Evolutionary conservation across 352 stramenopile species (phyloP).

Genomic region (Globisporangium heterothallicum): DNA sequence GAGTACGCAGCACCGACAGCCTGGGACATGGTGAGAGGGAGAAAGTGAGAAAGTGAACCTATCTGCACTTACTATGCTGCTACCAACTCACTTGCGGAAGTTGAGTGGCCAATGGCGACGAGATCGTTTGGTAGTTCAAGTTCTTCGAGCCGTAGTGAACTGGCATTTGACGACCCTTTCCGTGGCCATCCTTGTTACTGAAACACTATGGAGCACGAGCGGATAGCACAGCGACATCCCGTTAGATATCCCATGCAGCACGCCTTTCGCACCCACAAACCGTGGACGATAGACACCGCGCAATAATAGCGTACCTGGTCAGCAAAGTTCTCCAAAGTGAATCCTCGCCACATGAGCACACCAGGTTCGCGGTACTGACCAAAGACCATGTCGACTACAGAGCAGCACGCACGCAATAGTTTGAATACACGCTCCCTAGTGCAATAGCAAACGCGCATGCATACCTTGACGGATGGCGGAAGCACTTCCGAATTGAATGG

Average conservation of each 20-base stretch:
- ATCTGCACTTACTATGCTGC: neutral
- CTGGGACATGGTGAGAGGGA: constrained; percentile 28
- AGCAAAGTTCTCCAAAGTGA: constrained; percentile 95
- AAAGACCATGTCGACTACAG: constrained; percentile 90
- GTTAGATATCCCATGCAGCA: neutral
- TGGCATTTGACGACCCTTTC: constrained; percentile 97
- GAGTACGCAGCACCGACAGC: constrained; percentile 95
- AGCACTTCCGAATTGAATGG: constrained; percentile 92
- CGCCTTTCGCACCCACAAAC: no score
- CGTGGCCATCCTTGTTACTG: constrained; percentile 93
- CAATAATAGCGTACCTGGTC: constrained; percentile 81
- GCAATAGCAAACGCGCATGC: neutral
- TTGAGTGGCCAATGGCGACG: constrained; percentile 95
- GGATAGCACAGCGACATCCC: no score
- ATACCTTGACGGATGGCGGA: constrained; percentile 74
- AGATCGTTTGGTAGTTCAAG: constrained; percentile 98
- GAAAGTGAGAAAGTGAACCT: neutral
- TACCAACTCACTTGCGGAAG: constrained; percentile 82
- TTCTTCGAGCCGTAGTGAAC: constrained; percentile 96
- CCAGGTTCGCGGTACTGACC: constrained; percentile 97
- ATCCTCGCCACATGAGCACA: constrained; percentile 98
- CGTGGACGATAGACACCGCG: no score
- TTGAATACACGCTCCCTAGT: neutral
- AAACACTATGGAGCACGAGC: constrained; percentile 69
- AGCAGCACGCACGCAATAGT: no score